Evolutionary conservation across 2,329 filamentous ascomycete genomes (phyloP), one percentile per base, ranked within the genome.

Genomic region (Bimuria novae-zelandiae): DNA sequence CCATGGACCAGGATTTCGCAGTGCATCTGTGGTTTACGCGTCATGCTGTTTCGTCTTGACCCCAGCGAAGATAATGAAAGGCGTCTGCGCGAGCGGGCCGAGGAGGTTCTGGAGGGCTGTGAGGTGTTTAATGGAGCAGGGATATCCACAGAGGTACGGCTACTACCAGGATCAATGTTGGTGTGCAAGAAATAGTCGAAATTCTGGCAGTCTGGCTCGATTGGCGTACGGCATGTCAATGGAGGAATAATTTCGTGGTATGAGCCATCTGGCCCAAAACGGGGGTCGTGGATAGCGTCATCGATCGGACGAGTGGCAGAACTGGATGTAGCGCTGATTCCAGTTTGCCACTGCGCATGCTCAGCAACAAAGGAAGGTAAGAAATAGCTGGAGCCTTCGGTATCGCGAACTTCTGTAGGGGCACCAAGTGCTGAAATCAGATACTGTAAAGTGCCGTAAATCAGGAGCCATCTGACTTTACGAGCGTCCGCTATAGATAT

Each of bases 381-480:
- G n/a, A 80, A 77, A 59, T 93, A 93, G 0, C 79, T 75, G 1
- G 84, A 78, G 12, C 76, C 77, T 1, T 80, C 76, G 0, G 78
- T 75, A 49, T 88, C 82, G 14, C 78, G 77, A 23, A 90, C 84
- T 61, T 89, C 84, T 4, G 76, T 67, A 0, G 89, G 86, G 0
- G 82, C 77, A 29, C 81, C 76, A 0, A 84, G 87, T 32, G 85
- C 85, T 48, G 83, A 84, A 8, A 82, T 80, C 1, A 94, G 79
- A n/a, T 85, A 86, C 68, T 94, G 90, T 51, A 90, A 81, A 3
- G 85, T 81, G 16, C 85, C 82, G 63, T 93, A 93, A 6, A 93
- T 81, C 30, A 92, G 68, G 25, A 92, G 83, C 89, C 89, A 94
- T 33, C 89, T 81, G 14, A 92, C 82, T 70, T 91, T 92, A 35